phyloP scores from a whole-genome alignment of 2,329 filamentous ascomycete species.

The Fusarium sp. region DNA sequence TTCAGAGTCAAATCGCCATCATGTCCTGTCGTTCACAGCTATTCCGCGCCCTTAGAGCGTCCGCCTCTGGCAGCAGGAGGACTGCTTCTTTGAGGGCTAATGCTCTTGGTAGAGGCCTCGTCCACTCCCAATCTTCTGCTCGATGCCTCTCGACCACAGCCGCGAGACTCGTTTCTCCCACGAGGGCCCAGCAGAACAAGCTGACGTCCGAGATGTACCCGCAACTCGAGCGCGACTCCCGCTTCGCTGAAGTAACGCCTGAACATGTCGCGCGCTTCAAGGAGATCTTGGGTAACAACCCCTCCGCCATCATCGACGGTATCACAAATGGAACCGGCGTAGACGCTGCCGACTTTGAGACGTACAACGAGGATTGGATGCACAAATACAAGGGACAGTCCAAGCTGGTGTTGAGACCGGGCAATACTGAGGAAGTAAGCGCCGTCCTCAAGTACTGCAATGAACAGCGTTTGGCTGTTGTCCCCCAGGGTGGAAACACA shows the following conservation, averaged over 20 bases:
- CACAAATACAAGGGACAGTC: constrained; percentile 95
- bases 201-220: constrained; percentile 91
- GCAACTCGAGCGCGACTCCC: constrained; percentile 79
- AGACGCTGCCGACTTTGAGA: constrained; percentile 83
- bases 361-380: constrained; percentile 99
- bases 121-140: constrained; percentile 9
- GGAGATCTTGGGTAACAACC: constrained; percentile 77
- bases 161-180: constrained; percentile 44
- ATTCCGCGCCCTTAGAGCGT: constrained; percentile 42
- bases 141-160: constrained; percentile 48
- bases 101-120: constrained; percentile 12
- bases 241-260: constrained; percentile 77
- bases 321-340: constrained; percentile 71
- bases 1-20: constrained; percentile 3
- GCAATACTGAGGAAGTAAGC: constrained; percentile 87
- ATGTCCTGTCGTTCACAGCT: constrained; percentile 46
- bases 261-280: constrained; percentile 89
- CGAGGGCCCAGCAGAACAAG: constrained; percentile 56
- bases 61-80: constrained; percentile 29
- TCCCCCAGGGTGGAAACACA: constrained; percentile 97
- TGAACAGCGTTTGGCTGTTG: constrained; percentile 88
- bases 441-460: constrained; percentile 95
- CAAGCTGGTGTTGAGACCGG: constrained; percentile 86
- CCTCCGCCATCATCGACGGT: constrained; percentile 84
- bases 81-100: constrained; percentile 24